Percentiles rank a stretch among this genome's conserved stretches.
Conservation (phyloP, 257 asterid species). For the Eustoma russellianum region DNA sequence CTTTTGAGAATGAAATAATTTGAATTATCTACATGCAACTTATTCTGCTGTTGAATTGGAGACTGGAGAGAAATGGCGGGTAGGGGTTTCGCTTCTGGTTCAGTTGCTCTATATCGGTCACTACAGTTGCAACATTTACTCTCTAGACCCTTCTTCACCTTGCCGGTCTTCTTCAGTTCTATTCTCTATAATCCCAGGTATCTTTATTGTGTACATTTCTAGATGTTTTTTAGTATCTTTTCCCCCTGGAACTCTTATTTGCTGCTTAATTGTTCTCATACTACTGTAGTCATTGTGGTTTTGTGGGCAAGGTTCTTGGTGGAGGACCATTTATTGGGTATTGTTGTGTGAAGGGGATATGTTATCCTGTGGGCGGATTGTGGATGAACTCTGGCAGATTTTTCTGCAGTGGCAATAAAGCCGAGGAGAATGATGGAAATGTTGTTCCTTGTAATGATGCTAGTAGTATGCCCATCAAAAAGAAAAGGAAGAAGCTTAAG, state of each 20-base stretch:
- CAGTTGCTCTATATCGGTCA: slow-evolving; percentile 20
- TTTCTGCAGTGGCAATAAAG: slow-evolving; percentile 22
- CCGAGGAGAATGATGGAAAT: slow-evolving; percentile 24
- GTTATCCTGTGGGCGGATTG: slow-evolving; percentile 22
- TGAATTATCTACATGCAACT: too few species aligned
- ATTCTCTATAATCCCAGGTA: slow-evolving; percentile 34
- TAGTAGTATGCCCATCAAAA: slow-evolving; percentile 21
- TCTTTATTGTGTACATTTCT: neutral
- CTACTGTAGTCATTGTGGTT: slow-evolving; percentile 21
- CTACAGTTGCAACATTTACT: slow-evolving; percentile 22
- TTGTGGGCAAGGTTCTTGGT: slow-evolving; percentile 28
- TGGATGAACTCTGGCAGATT: slow-evolving; percentile 39
- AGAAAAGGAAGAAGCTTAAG: slow-evolving; percentile 74
- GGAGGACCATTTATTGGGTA: slow-evolving; percentile 16
- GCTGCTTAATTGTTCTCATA: slow-evolving; percentile 10
- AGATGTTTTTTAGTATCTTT: neutral
- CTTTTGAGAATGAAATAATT: too few species aligned
- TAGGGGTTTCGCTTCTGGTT: slow-evolving; percentile 24
- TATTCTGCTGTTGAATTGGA: neutral
- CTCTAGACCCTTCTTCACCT: slow-evolving; percentile 7
- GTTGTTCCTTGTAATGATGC: slow-evolving; percentile 19
- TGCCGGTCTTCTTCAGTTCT: slow-evolving; percentile 14
- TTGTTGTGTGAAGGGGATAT: slow-evolving; percentile 14
- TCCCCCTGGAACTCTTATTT: neutral
- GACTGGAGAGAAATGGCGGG: slow-evolving; percentile 26